Evolutionary conservation across 805 yeast species (phyloP), one percentile per base, ranked within the genome.

Genomic region (Kodamaea kaohsiungensis): DNA sequence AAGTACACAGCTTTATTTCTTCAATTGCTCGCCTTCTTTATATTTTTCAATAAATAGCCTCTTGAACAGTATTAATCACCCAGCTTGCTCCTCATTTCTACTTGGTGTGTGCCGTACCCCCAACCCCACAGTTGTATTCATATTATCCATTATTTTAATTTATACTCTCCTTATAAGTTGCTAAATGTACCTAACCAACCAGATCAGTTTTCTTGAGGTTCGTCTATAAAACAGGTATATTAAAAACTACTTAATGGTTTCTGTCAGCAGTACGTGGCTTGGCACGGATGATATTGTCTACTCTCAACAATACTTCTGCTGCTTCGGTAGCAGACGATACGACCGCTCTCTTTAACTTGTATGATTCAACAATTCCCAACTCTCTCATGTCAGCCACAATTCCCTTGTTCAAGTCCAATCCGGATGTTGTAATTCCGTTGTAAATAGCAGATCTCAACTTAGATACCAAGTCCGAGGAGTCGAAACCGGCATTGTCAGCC

Each of bases 281-380:
- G 35, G 99, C 98, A 62, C 97, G 86, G 59, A 95, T 90, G 61
- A 95, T 95, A 72, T 95, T 93, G 70, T 95, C 99, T 43, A 95
- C 99, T 69, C 99, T 85, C 65, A 95, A 76, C 61, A 95, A 81
- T 48, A 95, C 92, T 76, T 95, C 98, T 4, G 98, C 96, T 33
- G 99, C 99, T 76, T 95, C 99, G n/a, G 96, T 80, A 4, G 99
- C 98, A 47, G 96, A 87, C 12, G 91, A 83, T 15, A 95, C 98
- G 13, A 96, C 99, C 1, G 98, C 96, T 59, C 84, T 81, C 76
- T 95, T 95, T 70, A 95, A 81, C 73, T 92, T 93, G 74, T 81
- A 95, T 59, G 96, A 86, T 75, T 95, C 99, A 51, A 95, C 91
- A 61, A 93, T 83, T 18, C 98, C 99, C 62, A 87, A 73, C 58